Percentiles rank a stretch among this genome's conserved stretches.
These are phyloP conservation scores for Bipolaris bicolor DNA, from an alignment of 2,329 filamentous ascomycete genomes.

Conservation along the genomic window DNA sequence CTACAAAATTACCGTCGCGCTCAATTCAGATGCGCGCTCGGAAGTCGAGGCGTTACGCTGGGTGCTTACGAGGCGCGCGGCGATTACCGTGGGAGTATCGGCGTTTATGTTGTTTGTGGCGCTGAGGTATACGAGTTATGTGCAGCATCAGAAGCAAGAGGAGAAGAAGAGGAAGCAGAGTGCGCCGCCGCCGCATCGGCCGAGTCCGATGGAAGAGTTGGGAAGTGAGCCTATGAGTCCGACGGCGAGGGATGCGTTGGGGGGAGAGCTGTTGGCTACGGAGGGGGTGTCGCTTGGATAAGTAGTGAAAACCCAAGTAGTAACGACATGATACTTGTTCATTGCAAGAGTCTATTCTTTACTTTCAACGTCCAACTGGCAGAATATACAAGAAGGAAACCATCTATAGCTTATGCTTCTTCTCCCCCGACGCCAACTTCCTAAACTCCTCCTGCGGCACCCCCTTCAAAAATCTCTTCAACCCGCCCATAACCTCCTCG, in stretches of 20 bases:
- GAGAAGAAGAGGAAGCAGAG: conserved; percentile 45
- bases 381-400: background rate
- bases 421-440: conserved; percentile 84
- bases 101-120: conserved; percentile 54
- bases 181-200: conserved; percentile 18
- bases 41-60: conserved; percentile 91
- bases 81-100: conserved; percentile 61
- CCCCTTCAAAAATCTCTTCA: conserved; percentile 79
- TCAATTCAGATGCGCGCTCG: conserved; percentile 89
- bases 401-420: conserved; percentile 87
- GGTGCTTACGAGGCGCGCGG: conserved; percentile 74
- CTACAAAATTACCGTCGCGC: conserved; percentile 89
- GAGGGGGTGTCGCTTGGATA: conserved; percentile 44
- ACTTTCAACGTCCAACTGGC: no score
- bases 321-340: background rate
- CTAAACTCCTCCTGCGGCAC: conserved; percentile 88
- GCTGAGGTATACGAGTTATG: conserved; percentile 50
- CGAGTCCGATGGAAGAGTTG: conserved; percentile 22
- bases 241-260: conserved; percentile 28
- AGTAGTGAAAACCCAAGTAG: background rate
- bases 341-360: background rate
- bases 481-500: conserved; percentile 81
- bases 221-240: conserved; percentile 1
- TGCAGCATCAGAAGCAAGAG: conserved; percentile 48
- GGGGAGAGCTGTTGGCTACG: conserved; percentile 40